Evolutionary conservation across 176 grass and related monocot species (phyloP), one percentile per base, ranked within the genome.

Genomic region (Thalia dealbata): DNA sequence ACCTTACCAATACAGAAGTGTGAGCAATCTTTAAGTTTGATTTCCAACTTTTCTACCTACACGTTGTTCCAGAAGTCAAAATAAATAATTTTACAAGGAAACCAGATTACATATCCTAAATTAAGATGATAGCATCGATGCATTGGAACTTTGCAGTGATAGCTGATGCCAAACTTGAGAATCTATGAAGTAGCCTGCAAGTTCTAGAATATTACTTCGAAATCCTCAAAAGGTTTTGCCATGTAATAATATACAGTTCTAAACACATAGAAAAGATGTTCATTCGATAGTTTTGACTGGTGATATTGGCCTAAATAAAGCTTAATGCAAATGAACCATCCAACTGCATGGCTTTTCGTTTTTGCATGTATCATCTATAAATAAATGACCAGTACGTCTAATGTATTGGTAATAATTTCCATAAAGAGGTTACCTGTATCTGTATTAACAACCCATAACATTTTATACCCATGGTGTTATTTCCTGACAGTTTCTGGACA

Each of bases 1-100:
- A 28, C 14, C 13, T 86, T 92, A 97, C 93, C 93, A 72, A 97
- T 92, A 55, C 90, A 72, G 77, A 97, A 97, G 62, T 88, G 84
- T 72, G 89, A 90, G 65, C 75, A 88, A 15, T 64, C 78, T 78
- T 83, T 82, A 78, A 92, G 83, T 82, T 90, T 88, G 41, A 44
- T 67, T 66, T 88, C 87, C 60, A 92, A 82, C 62, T 82, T 82
- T 88, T 82, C 77, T 86, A 90, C 89, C 93, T 97, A 80, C 56
- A 79, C 32, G 61, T 28, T 21, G 9, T 71, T 56, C 64, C 21
- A 78, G 12, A 8, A 76, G 14, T 21, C 52, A 4, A 30, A 26
- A 41, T 52, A 60, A 65, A 21, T 30, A 29, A 18, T 60, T 52
- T 16, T 8, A 35, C 22, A 79, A 21, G 8, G 27, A 68, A 56